These are phyloP conservation scores for Cryptococcus maquisensis DNA, from an alignment of 1,284 basidiomycete species.

Conservation along the genomic window DNA sequence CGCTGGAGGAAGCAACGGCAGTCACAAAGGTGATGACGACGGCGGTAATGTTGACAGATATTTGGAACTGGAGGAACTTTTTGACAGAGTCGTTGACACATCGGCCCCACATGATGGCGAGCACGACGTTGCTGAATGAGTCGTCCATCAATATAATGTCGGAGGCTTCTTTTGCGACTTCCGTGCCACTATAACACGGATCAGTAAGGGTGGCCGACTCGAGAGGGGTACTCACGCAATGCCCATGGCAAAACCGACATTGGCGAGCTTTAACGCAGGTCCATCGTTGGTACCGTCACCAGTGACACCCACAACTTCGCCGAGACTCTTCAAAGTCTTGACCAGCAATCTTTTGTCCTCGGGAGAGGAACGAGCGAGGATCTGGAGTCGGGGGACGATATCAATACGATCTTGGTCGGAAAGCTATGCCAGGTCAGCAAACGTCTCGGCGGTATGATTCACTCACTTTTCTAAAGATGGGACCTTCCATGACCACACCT, in stretches of 20 bases:
- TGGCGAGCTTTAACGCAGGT: slow-evolving; percentile 88
- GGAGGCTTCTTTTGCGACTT: slow-evolving; percentile 97
- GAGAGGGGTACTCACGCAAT: slow-evolving; percentile 57
- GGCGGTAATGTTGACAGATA: slow-evolving; percentile 93
- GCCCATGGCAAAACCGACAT: slow-evolving; percentile 97
- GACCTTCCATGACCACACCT: slow-evolving; percentile 96
- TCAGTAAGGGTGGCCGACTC: background rate
- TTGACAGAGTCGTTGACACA: slow-evolving; percentile 96
- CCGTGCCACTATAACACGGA: slow-evolving; percentile 68
- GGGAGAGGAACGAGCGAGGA: slow-evolving; percentile 87
- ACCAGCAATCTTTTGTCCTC: slow-evolving; percentile 95
- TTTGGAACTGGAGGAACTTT: slow-evolving; percentile 98
- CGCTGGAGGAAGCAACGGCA: slow-evolving; percentile 71
- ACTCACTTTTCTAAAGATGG: slow-evolving; percentile 55
- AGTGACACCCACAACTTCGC: slow-evolving; percentile 93
- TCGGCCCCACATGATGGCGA: slow-evolving; percentile 98
- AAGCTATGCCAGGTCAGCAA: slow-evolving; percentile 32
- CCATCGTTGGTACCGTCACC: slow-evolving; percentile 99
- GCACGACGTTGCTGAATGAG: slow-evolving; percentile 93
- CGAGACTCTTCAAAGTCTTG: slow-evolving; percentile 77
- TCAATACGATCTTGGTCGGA: slow-evolving; percentile 52
- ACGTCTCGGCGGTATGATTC: background rate
- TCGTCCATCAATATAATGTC: slow-evolving; percentile 99
- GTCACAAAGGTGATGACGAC: slow-evolving; percentile 91
- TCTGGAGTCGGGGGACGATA: slow-evolving; percentile 56